Percentiles rank a stretch among this genome's conserved stretches.
Conservation (phyloP, 75 land plant genomes). For the Cunninghamia lanceolata region DNA sequence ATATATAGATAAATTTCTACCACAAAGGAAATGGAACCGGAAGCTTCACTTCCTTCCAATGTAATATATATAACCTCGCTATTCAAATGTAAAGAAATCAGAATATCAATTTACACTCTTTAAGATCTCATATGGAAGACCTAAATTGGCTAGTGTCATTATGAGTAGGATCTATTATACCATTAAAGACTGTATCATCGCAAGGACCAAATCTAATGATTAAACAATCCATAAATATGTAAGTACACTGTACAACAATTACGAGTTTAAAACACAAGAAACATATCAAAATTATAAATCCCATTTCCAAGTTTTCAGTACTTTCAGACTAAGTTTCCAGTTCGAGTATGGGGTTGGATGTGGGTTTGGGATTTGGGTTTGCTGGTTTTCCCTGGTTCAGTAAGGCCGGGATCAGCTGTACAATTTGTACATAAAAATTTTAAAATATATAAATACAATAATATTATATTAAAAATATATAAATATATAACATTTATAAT, state of each 20-base stretch:
- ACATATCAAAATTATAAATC: not conserved
- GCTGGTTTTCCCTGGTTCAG: no score
- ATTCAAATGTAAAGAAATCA: not conserved
- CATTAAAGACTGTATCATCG: not conserved
- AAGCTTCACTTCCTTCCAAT: not conserved
- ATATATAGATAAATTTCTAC: not conserved
- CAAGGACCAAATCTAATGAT: not conserved
- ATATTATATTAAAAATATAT: no score
- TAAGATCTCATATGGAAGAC: not conserved
- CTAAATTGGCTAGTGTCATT: not conserved
- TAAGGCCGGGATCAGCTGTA: no score
- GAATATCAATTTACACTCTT: not conserved
- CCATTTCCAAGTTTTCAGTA: not conserved
- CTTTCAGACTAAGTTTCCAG: no score
- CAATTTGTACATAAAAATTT: no score
- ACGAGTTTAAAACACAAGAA: not conserved
- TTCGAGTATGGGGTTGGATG: no score
- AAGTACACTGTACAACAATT: not conserved
- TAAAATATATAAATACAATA: no score
- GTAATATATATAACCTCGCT: not conserved
- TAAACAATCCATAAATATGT: not conserved
- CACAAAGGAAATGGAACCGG: not conserved
- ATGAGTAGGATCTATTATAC: not conserved
- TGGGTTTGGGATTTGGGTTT: no score
- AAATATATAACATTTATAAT: no score